Conservation (phyloP, 1,284 basidiomycete genomes). For the Melanopsichium pennsylvanicum region DNA sequence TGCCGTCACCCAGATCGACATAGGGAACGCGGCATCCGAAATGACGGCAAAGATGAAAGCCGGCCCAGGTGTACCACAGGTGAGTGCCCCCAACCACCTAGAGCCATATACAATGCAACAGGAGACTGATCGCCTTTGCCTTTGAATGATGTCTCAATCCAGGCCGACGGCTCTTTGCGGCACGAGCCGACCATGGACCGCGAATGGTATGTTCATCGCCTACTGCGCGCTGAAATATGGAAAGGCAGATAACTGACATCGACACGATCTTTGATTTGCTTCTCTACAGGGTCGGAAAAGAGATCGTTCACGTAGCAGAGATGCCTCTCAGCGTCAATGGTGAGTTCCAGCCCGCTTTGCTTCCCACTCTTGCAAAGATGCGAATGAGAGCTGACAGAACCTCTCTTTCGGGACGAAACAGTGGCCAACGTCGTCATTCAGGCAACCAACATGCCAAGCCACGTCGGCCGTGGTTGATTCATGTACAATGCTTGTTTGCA, state of each 20-base stretch:
- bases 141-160: background rate
- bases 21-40: conserved; percentile 54
- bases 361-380: background rate
- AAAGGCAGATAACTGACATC: background rate
- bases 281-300: conserved; percentile 34
- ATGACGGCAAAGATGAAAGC: conserved; percentile 50
- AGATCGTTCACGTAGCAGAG: conserved; percentile 51
- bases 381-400: background rate
- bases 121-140: background rate
- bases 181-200: conserved; percentile 50
- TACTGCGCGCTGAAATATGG: too few relatives aligned
- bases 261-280: background rate
- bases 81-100: background rate
- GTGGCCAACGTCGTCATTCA: conserved; percentile 44
- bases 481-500: background rate
- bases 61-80: conserved; percentile 47
- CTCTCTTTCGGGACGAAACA: conserved; percentile 1
- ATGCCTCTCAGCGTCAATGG: conserved; percentile 53
- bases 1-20: conserved; percentile 53
- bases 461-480: conserved; percentile 47
- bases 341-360: conserved; percentile 11
- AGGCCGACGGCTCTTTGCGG: conserved; percentile 46
- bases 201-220: conserved; percentile 36
- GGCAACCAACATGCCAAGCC: conserved; percentile 53
- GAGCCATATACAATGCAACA: background rate